Conservation (phyloP, 1,139 yeast genomes). For the Yarrowia galli region DNA sequence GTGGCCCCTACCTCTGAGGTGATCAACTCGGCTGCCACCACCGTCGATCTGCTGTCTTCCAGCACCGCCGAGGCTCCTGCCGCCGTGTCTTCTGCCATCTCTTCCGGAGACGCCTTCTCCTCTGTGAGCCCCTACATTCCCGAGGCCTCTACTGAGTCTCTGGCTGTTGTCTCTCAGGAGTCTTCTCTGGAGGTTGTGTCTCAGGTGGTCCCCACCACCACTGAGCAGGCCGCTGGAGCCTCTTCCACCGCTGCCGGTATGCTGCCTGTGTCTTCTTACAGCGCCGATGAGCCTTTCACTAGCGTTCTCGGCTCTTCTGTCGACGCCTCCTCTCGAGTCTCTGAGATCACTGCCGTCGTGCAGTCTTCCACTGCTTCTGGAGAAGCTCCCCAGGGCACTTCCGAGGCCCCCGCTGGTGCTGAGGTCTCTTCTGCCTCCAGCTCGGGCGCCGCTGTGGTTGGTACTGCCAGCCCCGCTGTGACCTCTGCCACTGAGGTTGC, state of each 20-base stretch:
- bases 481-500: constrained; percentile 39
- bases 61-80: constrained; percentile 32
- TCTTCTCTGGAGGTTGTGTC: constrained; percentile 38
- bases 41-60: constrained; percentile 19
- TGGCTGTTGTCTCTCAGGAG: constrained; percentile 34
- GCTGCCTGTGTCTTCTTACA: constrained; percentile 30
- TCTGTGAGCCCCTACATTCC: constrained; percentile 38
- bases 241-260: constrained; percentile 38
- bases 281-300: constrained; percentile 31
- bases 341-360: constrained; percentile 32
- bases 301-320: constrained; percentile 27
- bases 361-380: constrained; percentile 25
- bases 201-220: constrained; percentile 37
- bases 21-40: constrained; percentile 34
- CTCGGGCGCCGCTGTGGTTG: constrained; percentile 35
- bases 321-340: constrained; percentile 20
- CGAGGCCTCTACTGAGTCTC: constrained; percentile 36
- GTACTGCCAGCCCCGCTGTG: constrained; percentile 12
- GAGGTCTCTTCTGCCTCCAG: constrained; percentile 11
- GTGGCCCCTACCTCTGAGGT: constrained; percentile 18
- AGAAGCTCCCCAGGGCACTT: constrained; percentile 13
- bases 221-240: constrained; percentile 40
- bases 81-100: constrained; percentile 32
- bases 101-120: constrained; percentile 10
- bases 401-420: constrained; percentile 12